Evolutionary conservation across 768 basidiomycete genomes (phyloP).

Genomic region (Cyclocybe cylindracea): DNA sequence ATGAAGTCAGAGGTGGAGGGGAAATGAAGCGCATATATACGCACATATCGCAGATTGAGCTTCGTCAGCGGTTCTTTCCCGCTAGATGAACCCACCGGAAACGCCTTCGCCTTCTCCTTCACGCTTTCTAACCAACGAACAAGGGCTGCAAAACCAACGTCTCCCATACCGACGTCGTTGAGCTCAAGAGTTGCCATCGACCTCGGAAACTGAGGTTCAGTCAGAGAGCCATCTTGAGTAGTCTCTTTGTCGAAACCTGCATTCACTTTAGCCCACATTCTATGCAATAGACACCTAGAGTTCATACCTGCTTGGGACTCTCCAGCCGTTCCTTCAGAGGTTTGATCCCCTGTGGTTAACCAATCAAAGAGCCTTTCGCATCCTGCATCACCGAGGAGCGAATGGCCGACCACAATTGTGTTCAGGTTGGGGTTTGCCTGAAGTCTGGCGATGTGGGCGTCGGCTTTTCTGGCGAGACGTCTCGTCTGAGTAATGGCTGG

Average conservation of each 20-base stretch:
- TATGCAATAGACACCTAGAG: not conserved
- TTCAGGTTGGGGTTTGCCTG: not conserved
- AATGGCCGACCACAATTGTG: not conserved
- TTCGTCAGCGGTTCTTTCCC: not conserved
- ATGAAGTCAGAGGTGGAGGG: not conserved
- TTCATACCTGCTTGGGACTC: not conserved
- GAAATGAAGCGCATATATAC: not conserved
- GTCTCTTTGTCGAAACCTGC: not conserved
- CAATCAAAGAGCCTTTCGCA: conserved; percentile 7
- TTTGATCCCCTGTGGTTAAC: not conserved
- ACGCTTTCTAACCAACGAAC: conserved; percentile 14
- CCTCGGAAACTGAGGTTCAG: conserved; percentile 3
- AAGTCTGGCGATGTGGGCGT: not conserved
- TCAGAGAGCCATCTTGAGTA: too few species aligned
- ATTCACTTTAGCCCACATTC: not conserved
- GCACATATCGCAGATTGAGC: conserved; percentile 9
- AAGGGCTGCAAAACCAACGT: conserved; percentile 12
- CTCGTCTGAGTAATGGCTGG: not conserved
- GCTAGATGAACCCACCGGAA: not conserved
- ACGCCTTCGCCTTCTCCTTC: not conserved
- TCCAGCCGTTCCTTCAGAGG: not conserved
- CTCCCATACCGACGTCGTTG: conserved; percentile 11
- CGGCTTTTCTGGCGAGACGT: not conserved
- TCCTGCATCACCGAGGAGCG: not conserved
- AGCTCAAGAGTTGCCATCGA: conserved; percentile 8